Base-by-base conservation (phyloP, 306 rosid genomes). In the Lotus japonicus region DNA sequence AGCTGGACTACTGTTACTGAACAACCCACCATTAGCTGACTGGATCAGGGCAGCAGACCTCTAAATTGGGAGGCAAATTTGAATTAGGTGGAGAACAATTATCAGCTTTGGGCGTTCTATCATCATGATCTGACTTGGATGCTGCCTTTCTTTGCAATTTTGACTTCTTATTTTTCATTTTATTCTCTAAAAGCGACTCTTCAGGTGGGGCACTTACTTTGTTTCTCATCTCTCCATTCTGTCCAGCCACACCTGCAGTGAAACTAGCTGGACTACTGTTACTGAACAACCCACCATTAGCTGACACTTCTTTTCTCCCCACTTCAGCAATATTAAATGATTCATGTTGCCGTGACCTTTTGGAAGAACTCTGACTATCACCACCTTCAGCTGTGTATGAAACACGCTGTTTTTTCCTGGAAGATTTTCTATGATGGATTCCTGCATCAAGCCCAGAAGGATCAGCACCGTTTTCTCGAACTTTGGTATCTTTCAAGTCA, bases 31-130 rank as follows among this genome's bases (percentile, higher is more conserved):
- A n/a, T n/a, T n/a, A n/a, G n/a, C n/a, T n/a, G n/a, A n/a, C 95
- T 44, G 95, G 79, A 80, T 94, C 96, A 42, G 91, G 92, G 53
- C 67, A 76, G 8, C 58, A 2, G 52, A 70, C 14, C 17, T 64
- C 76, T 28, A 45, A 36, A 68, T 9, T 9, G 16, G 91, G 54
- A 44, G 74, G 28, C 15, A n/a, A 58, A n/a, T 65, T 69, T 49
- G 83, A 65, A 60, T 58, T 72, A 48, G 17, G 18, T 56, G 57
- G 80, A 65, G 76, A 45, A 61, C 18, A 50, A 68, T 44, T 41
- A 4, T 56, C 76, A 6, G 50, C 58, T 58, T 77, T 57, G 17
- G 76, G 44, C 55, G 68, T 80, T 39, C 66, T 45, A 13, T 58
- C 72, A 52, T 49, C 74, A 35, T 68, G 52, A 74, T 62, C 82